Base-by-base conservation (phyloP, 495 filamentous ascomycete species). In the Lophium mytilinum region DNA sequence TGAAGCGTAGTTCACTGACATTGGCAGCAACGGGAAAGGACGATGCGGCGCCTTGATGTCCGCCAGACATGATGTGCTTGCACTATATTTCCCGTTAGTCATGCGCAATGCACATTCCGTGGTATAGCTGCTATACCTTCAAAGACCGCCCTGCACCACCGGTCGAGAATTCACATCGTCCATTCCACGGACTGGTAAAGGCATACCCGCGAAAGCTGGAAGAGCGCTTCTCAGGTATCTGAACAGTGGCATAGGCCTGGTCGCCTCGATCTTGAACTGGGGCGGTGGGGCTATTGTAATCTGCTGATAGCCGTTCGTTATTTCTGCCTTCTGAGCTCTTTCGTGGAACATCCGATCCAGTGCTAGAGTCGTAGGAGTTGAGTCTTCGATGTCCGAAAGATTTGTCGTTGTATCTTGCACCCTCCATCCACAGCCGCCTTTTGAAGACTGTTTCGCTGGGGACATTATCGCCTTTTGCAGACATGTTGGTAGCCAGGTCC, bases 1-100 rank as follows among this genome's bases (percentile, higher is more conserved):
- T 96, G 78, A 94, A 95, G 36, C 90, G 82, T 53, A 96, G 72
- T 71, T 96, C 90, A 66, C 89, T 91, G 9, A 92, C 81, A 66
- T 88, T 91, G 9, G 92, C 81, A 0, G 78, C 74, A n/a, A 80
- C 76, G 9, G 72, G 66, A 30, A 65, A 62, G 0, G 70, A 61
- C n/a, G 54, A 19, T 7, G 40, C 1, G 37, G 17, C 67, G 46
- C 56, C 62, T 58, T 57, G 58, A 51, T 71, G 69, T 42, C 63
- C 71, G 12, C 75, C 71, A 8, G 83, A 76, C 50, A 83, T 47
- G 17, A 55, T 73, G 66, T 95, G 88, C 55, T 84, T 86, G 75
- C 88, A 93, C 68, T 83, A 17, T 9, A 52, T 9, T 42, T 3
- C n/a, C 18, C 6, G 35, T 50, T 37, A 64, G 51, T 14, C 33